Percentiles rank a stretch among this genome's conserved stretches.
These are phyloP conservation scores for Diplosphaera chodatii DNA, from an alignment of 139 green algal genomes.

Conservation along the genomic window DNA sequence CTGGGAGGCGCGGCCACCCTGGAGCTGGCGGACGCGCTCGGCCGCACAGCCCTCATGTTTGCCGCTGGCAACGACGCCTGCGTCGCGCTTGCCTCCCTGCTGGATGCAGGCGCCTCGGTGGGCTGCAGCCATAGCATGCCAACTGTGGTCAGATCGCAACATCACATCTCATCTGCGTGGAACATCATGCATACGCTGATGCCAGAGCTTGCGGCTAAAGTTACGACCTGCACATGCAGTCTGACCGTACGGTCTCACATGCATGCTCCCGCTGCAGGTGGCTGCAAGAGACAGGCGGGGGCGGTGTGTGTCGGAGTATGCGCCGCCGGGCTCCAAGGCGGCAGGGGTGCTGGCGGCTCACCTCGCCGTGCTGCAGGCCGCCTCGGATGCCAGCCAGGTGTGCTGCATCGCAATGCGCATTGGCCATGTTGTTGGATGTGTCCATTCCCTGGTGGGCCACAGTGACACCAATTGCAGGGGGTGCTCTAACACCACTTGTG, in stretches of 20 bases:
- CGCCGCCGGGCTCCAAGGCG: background rate
- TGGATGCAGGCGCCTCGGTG: slow-evolving; percentile 29
- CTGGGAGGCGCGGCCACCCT: slow-evolving; percentile 51
- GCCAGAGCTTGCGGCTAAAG: no score
- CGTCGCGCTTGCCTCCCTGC: slow-evolving; percentile 23
- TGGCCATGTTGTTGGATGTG: no score
- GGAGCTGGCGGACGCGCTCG: slow-evolving; percentile 63
- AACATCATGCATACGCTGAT: no score
- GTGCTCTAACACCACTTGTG: no score
- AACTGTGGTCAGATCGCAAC: slow-evolving; percentile 36
- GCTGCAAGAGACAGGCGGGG: background rate
- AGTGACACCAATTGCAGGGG: no score
- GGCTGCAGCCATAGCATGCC: slow-evolving; percentile 23
- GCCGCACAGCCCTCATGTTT: slow-evolving; percentile 77
- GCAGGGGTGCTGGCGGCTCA: background rate
- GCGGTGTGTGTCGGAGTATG: background rate
- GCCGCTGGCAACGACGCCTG: slow-evolving; percentile 54
- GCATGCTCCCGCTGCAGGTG: no score
- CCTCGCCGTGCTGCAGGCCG: background rate
- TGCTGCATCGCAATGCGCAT: no score
- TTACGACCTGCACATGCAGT: no score
- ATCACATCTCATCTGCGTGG: no score
- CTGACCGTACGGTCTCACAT: no score
- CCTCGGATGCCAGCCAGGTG: background rate
- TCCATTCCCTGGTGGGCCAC: no score